Conservation (phyloP, 192 early-diverging fungal species). For the Fimicolochytrium jonesii region DNA sequence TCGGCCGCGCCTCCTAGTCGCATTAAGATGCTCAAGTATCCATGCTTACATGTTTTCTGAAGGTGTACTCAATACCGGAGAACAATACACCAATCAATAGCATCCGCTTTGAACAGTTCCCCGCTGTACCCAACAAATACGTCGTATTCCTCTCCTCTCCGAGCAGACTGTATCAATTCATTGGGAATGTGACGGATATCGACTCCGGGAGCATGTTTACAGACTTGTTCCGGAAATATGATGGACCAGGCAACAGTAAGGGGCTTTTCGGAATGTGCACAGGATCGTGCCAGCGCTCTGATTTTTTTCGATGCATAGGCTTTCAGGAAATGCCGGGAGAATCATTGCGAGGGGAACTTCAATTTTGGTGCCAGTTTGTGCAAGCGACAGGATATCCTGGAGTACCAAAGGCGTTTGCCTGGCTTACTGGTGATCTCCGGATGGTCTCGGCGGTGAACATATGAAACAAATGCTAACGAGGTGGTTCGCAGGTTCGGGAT, state of each 20-base stretch:
- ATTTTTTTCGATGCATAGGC: constrained; percentile 20
- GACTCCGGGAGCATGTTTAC: constrained; percentile 72
- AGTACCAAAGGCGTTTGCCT: constrained; percentile 77
- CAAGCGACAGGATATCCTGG: constrained; percentile 62
- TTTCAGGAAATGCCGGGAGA: constrained; percentile 64
- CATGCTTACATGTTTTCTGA: constrained; percentile 4
- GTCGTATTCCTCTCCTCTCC: constrained; percentile 78
- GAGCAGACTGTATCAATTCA: constrained; percentile 86
- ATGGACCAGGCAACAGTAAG: constrained; percentile 59
- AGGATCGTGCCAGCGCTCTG: not conserved
- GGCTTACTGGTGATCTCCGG: constrained; percentile 66
- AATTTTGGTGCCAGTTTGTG: constrained; percentile 63
- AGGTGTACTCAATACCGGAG: constrained; percentile 69
- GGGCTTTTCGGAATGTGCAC: not conserved
- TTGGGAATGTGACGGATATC: constrained; percentile 54
- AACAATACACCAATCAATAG: constrained; percentile 69
- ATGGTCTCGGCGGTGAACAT: no score
- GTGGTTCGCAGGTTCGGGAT: constrained; percentile 58
- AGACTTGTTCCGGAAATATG: constrained; percentile 65
- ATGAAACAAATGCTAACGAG: not conserved
- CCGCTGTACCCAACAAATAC: constrained; percentile 66
- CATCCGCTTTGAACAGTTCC: constrained; percentile 78
- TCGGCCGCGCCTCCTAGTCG: no score
- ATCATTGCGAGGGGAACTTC: constrained; percentile 52
- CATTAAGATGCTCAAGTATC: no score